These are phyloP conservation scores for Madurella mycetomatis DNA, from an alignment of 2,329 filamentous ascomycete genomes.

Conservation along the genomic window DNA sequence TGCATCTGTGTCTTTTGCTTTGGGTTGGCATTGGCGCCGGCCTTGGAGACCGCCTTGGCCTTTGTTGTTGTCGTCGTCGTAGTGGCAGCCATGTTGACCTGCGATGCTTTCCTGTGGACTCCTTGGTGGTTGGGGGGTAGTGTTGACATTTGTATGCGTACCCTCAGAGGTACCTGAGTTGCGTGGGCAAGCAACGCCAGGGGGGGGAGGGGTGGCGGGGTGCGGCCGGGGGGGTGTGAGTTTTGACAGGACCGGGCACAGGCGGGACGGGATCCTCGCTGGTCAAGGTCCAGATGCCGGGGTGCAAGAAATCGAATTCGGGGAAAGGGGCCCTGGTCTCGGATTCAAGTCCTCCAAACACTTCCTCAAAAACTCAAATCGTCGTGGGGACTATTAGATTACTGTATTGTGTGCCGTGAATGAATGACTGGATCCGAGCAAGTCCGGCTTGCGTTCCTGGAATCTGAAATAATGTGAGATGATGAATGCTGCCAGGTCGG, in stretches of 20 bases:
- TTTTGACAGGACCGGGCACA: conserved; percentile 36
- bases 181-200: too few species aligned
- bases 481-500: conserved; percentile 19
- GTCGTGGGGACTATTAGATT: conserved; percentile 26
- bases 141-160: conserved; percentile 60
- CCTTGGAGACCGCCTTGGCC: conserved; percentile 54
- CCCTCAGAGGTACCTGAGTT: conserved; percentile 23
- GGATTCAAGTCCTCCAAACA: conserved; percentile 29
- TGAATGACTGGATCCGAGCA: conserved; percentile 53
- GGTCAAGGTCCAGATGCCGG: conserved; percentile 33
- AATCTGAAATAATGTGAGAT: conserved; percentile 24
- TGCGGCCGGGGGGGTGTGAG: conserved; percentile 27
- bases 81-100: conserved; percentile 58
- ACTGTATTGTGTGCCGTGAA: conserved; percentile 29
- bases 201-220: conserved; percentile 29
- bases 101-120: conserved; percentile 45
- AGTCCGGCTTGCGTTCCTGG: conserved; percentile 56
- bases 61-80: conserved; percentile 45
- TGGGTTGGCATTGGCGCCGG: conserved; percentile 45
- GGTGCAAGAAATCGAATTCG: conserved; percentile 24
- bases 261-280: conserved; percentile 37
- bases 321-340: conserved; percentile 11
- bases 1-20: conserved; percentile 84
- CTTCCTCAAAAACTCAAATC: conserved; percentile 20
- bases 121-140: conserved; percentile 58